Evolutionary conservation across 495 filamentous ascomycete genomes (phyloP).

Genomic region (Hypoxylon intermedium): DNA sequence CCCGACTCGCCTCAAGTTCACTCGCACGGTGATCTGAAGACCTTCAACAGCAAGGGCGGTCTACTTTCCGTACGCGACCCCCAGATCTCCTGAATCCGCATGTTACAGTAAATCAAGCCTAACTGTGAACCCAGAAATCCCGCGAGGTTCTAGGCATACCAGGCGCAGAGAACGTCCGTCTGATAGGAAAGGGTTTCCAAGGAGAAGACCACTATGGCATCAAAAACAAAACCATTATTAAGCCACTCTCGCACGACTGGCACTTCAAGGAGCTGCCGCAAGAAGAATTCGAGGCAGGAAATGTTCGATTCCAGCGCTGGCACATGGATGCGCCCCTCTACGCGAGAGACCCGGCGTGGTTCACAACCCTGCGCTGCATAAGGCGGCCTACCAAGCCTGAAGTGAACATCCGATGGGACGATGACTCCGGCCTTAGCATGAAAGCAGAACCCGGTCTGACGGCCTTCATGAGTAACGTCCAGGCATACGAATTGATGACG

Average conservation of each 20-base stretch:
- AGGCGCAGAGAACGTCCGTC: constrained; percentile 51
- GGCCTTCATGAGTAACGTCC: constrained; percentile 43
- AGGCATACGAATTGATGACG: constrained; percentile 48
- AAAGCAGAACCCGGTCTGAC: constrained; percentile 42
- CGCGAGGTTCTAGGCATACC: constrained; percentile 49
- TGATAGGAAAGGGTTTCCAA: constrained; percentile 54
- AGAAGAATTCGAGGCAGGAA: constrained; percentile 43
- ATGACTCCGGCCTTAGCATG: constrained; percentile 46
- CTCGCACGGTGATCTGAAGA: constrained; percentile 49
- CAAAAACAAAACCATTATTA: constrained; percentile 45
- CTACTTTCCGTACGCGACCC: constrained; percentile 36
- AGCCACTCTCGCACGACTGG: constrained; percentile 48
- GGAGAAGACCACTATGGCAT: constrained; percentile 52
- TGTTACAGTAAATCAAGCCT: not conserved
- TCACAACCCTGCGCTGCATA: constrained; percentile 51
- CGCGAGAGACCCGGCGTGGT: constrained; percentile 51
- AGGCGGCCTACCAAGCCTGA: constrained; percentile 42
- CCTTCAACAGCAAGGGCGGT: constrained; percentile 40
- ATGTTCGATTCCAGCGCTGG: constrained; percentile 53
- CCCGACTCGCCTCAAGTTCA: constrained; percentile 46
- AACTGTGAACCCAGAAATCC: constrained; percentile 30
- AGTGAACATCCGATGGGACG: constrained; percentile 53
- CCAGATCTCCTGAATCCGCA: not conserved
- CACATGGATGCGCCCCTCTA: constrained; percentile 56
- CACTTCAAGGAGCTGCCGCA: constrained; percentile 39